Evolutionary conservation across 2,329 filamentous ascomycete species (phyloP).

Genomic region (Graphiopsis chlorocephala): DNA sequence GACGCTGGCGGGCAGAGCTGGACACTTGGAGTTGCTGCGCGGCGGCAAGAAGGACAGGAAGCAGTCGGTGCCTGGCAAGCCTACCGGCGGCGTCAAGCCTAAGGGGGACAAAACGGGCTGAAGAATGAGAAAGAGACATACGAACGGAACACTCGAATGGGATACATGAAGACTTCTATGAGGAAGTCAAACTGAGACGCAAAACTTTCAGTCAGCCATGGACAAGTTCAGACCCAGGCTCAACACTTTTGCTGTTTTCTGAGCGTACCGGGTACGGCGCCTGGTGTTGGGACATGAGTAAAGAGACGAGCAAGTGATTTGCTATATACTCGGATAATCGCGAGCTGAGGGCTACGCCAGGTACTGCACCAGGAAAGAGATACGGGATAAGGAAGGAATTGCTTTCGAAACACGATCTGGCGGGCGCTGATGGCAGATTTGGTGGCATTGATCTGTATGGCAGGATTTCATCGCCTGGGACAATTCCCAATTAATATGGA

Average conservation of each 20-base stretch:
- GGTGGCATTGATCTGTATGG: background rate
- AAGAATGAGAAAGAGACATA: background rate
- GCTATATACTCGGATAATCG: background rate
- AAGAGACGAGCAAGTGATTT: background rate
- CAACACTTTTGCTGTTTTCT: background rate
- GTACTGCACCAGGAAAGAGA: background rate
- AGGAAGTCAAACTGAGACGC: background rate
- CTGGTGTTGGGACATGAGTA: background rate
- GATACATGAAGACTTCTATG: background rate
- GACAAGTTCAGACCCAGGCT: background rate
- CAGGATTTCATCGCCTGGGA: background rate
- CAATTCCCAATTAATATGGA: background rate
- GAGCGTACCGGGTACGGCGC: background rate
- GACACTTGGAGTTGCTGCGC: conserved; percentile 66
- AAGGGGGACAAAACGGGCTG: conserved; percentile 13
- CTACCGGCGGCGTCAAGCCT: conserved; percentile 1
- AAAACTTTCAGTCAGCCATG: background rate
- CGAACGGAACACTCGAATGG: background rate
- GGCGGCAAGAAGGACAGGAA: conserved; percentile 62
- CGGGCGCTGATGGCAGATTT: background rate
- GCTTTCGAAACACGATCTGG: background rate
- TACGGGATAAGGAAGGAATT: background rate
- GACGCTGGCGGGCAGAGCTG: conserved; percentile 63
- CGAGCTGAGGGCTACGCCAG: background rate
- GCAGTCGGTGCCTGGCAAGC: conserved; percentile 12